phyloP scores from a whole-genome alignment of 495 filamentous ascomycete species.

The Echria macrotheca region DNA sequence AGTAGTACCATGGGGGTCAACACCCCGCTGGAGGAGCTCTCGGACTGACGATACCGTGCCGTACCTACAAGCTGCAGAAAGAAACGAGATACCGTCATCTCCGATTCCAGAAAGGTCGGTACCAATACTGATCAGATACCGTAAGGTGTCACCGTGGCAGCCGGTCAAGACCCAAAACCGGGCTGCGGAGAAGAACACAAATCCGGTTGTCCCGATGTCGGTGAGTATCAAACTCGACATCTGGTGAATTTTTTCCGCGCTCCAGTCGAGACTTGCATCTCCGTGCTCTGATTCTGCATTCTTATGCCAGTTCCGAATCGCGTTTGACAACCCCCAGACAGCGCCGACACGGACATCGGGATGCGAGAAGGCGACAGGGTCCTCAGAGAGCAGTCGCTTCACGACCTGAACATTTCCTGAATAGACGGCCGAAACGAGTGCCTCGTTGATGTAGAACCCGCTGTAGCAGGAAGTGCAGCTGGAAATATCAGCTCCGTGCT shows the following conservation, averaged over 20 bases:
- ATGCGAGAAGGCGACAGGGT: not conserved
- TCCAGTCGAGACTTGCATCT: not conserved
- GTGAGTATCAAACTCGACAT: constrained; percentile 2
- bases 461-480: not conserved
- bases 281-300: too few relatives aligned
- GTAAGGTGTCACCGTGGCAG: constrained; percentile 2
- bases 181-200: not conserved
- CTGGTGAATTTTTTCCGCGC: not conserved
- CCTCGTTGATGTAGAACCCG: constrained; percentile 1
- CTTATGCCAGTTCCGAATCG: too few relatives aligned
- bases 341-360: constrained; percentile 2
- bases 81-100: not conserved
- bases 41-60: constrained; percentile 1
- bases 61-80: constrained; percentile 1
- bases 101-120: constrained; percentile 6
- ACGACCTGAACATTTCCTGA: constrained; percentile 7
- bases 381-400: not conserved
- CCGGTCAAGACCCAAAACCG: constrained; percentile 4
- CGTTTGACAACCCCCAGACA: not conserved
- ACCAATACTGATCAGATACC: not conserved
- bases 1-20: not conserved
- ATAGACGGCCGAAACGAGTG: constrained; percentile 7
- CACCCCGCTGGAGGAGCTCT: not conserved
- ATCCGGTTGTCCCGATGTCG: not conserved
- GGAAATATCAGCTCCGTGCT: constrained; percentile 3